Percentiles rank a stretch among this genome's conserved stretches.
phyloP scores from a whole-genome alignment of 2,329 filamentous ascomycete genomes.

The Fusarium paranaense region DNA sequence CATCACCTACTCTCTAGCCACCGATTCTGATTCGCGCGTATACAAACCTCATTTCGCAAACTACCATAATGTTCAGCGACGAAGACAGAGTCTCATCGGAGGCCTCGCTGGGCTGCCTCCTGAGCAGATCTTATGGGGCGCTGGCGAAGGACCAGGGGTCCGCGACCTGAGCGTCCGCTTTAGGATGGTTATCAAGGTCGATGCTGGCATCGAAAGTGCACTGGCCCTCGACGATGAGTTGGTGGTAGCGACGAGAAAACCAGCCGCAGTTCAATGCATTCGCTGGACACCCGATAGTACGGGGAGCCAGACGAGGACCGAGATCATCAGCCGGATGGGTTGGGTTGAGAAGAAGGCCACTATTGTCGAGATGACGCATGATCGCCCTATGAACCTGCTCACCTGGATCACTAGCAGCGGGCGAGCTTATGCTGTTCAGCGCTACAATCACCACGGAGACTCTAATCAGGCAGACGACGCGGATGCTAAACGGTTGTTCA shows the following conservation, averaged over 20 bases:
- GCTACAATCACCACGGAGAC: conserved; percentile 60
- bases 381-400: conserved; percentile 94
- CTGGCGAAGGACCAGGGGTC: conserved; percentile 85
- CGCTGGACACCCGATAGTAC: conserved; percentile 88
- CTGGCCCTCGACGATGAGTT: conserved; percentile 93
- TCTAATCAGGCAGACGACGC: conserved; percentile 56
- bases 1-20: conserved; percentile 93
- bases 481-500: conserved; percentile 78
- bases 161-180: conserved; percentile 91
- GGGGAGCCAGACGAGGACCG: conserved; percentile 88
- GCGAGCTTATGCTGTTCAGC: conserved; percentile 90
- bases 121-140: conserved; percentile 76
- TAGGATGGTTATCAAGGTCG: conserved; percentile 97
- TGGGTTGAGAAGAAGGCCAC: conserved; percentile 84
- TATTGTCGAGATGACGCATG: conserved; percentile 88
- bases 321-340: conserved; percentile 86
- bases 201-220: conserved; percentile 90
- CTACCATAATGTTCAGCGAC: conserved; percentile 71
- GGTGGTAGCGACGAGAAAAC: conserved; percentile 89
- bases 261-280: conserved; percentile 96
- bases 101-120: conserved; percentile 66
- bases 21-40: conserved; percentile 83
- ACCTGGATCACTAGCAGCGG: conserved; percentile 94
- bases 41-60: conserved; percentile 86
- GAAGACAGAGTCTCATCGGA: conserved; percentile 70